Percentiles rank a stretch among this genome's conserved stretches.
Conservation (phyloP, 345 rosid genomes). For the Gynandropsis gynandra region DNA sequence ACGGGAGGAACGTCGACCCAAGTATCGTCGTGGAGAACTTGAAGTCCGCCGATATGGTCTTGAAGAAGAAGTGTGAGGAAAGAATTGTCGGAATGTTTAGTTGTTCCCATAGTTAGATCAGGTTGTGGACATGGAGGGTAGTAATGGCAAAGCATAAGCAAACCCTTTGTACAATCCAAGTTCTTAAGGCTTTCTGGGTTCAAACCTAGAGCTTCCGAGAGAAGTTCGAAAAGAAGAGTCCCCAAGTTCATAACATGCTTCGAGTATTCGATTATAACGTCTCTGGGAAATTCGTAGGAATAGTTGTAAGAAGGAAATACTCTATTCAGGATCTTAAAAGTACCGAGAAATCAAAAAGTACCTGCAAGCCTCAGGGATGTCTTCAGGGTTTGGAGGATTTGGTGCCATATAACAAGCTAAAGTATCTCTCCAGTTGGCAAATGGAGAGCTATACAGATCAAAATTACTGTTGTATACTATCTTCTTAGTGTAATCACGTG, state of each 20-base stretch:
- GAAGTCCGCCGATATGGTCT: constrained; percentile 41
- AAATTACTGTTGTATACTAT: constrained; percentile 33
- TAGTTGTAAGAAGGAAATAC: not conserved
- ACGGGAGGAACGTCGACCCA: constrained; percentile 33
- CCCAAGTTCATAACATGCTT: constrained; percentile 34
- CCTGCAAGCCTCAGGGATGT: constrained; percentile 40
- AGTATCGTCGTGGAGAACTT: constrained; percentile 25
- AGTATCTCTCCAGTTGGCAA: constrained; percentile 40
- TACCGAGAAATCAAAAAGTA: constrained; percentile 1
- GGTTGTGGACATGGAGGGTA: constrained; percentile 48
- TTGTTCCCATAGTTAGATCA: constrained; percentile 33
- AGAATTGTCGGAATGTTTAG: constrained; percentile 24
- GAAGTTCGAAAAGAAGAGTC: constrained; percentile 24
- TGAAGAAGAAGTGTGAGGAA: constrained; percentile 38
- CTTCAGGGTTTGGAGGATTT: constrained; percentile 29
- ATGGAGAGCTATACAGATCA: constrained; percentile 28
- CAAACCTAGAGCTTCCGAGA: constrained; percentile 39
- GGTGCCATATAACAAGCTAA: constrained; percentile 34
- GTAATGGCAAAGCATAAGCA: constrained; percentile 30
- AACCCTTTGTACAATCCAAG: constrained; percentile 24
- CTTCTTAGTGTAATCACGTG: not conserved
- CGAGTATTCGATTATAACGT: constrained; percentile 26
- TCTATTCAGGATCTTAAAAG: not conserved
- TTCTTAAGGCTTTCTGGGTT: constrained; percentile 20
- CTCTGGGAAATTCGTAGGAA: constrained; percentile 21